Percentiles rank a stretch among this genome's conserved stretches.
phyloP scores from a whole-genome alignment of 1,284 basidiomycete genomes.

The Austropuccinia psidii region DNA sequence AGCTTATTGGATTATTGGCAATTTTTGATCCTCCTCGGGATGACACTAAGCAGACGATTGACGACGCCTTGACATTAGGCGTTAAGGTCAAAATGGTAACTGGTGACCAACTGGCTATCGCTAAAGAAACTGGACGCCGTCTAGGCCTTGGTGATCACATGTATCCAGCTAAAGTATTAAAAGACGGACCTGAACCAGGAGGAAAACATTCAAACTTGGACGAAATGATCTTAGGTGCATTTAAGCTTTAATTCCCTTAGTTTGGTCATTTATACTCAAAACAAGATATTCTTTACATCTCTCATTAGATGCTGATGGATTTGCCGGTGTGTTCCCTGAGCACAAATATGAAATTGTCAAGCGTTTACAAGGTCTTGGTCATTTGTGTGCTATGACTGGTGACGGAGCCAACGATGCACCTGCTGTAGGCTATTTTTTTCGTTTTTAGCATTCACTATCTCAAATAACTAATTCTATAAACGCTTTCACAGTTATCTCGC shows the following conservation, averaged over 20 bases:
- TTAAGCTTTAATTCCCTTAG: too few relatives aligned
- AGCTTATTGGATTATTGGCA: slow-evolving; percentile 90
- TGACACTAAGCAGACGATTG: slow-evolving; percentile 98
- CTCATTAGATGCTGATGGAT: slow-evolving; percentile 75
- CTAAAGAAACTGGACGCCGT: slow-evolving; percentile 97
- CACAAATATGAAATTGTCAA: slow-evolving; percentile 59
- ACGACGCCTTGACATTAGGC: slow-evolving; percentile 89
- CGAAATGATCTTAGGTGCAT: slow-evolving; percentile 51
- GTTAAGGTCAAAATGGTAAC: slow-evolving; percentile 99
- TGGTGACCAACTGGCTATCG: slow-evolving; percentile 97
- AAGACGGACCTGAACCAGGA: slow-evolving; percentile 73
- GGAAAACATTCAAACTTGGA: slow-evolving; percentile 47
- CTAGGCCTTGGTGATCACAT: slow-evolving; percentile 93
- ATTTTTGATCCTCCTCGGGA: slow-evolving; percentile 98
- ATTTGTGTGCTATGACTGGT: slow-evolving; percentile 51
- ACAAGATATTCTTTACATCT: neutral
- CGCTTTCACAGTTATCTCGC: slow-evolving; percentile 56
- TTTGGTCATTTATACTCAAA: neutral
- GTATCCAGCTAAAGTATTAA: slow-evolving; percentile 90
- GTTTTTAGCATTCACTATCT: neutral
- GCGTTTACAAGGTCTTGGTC: slow-evolving; percentile 72
- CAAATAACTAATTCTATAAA: neutral
- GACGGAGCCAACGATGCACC: slow-evolving; percentile 95
- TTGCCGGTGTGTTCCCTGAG: slow-evolving; percentile 83
- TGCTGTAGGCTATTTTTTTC: slow-evolving; percentile 49